phyloP scores from a whole-genome alignment of 2,329 filamentous ascomycete genomes.

The Scolecobasidium constrictum region DNA sequence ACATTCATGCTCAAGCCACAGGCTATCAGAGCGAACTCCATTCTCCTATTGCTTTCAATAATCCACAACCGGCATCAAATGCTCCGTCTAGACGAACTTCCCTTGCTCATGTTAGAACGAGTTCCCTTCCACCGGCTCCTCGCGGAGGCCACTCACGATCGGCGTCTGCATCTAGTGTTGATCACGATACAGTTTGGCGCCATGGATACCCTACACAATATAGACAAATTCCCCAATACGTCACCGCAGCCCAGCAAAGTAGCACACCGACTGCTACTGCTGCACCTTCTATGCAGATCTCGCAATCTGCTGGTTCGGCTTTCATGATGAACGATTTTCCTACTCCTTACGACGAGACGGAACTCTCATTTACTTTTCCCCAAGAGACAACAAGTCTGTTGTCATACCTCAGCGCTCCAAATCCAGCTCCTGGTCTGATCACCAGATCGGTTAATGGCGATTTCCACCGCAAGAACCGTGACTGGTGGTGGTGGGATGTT shows the following conservation, averaged over 20 bases:
- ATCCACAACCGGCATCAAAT: slow-evolving; percentile 24
- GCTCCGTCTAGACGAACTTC: slow-evolving; percentile 22
- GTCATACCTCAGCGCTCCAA: slow-evolving; percentile 65
- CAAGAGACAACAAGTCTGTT: slow-evolving; percentile 56
- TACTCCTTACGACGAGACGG: slow-evolving; percentile 12
- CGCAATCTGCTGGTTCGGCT: slow-evolving; percentile 1
- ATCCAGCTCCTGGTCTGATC: slow-evolving; percentile 73
- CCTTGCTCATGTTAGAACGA: slow-evolving; percentile 18
- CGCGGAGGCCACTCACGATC: slow-evolving; percentile 35
- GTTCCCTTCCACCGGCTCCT: slow-evolving; percentile 29
- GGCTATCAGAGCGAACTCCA: slow-evolving; percentile 40
- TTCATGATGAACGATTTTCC: slow-evolving; percentile 9
- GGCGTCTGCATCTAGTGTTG: slow-evolving; percentile 57
- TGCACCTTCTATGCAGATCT: slow-evolving; percentile 1
- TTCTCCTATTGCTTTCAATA: slow-evolving; percentile 44
- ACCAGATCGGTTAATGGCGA: slow-evolving; percentile 63
- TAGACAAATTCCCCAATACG: slow-evolving; percentile 56
- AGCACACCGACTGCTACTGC: slow-evolving; percentile 17
- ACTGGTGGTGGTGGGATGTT: slow-evolving; percentile 81
- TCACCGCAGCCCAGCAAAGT: slow-evolving; percentile 28
- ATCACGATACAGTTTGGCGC: slow-evolving; percentile 53
- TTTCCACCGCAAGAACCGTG: slow-evolving; percentile 56
- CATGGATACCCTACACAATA: slow-evolving; percentile 74
- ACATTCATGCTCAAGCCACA: slow-evolving; percentile 13
- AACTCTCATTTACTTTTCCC: slow-evolving; percentile 19